Conservation (phyloP, 2,329 filamentous ascomycete genomes). For the Fusarium piperis region DNA sequence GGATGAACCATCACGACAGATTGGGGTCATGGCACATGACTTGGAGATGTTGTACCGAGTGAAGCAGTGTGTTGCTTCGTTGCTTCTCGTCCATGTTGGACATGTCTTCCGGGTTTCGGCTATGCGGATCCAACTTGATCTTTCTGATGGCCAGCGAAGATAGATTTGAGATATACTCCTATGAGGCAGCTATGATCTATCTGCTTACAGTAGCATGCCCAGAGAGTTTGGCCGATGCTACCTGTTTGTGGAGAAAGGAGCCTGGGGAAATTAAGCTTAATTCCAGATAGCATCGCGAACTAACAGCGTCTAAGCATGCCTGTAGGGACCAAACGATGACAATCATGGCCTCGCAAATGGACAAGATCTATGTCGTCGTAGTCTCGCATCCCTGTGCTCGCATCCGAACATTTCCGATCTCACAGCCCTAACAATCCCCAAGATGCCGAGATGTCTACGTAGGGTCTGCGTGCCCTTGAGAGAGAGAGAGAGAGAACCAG, state of each 20-base stretch:
- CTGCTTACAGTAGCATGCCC: not conserved
- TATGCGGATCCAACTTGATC: not conserved
- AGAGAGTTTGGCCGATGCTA: not conserved
- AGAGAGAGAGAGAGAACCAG: not conserved
- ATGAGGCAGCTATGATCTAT: no score
- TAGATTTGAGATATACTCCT: not conserved
- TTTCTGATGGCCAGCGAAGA: not conserved
- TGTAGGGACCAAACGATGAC: not conserved
- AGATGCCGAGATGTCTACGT: not conserved
- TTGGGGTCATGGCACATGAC: not conserved
- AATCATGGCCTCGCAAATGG: not conserved
- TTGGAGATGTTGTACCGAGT: not conserved
- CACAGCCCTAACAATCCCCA: not conserved
- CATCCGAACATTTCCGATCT: constrained; percentile 21
- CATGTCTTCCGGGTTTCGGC: not conserved
- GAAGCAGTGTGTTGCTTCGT: not conserved
- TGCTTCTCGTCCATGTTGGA: not conserved
- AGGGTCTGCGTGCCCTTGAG: not conserved
- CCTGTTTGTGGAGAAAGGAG: not conserved
- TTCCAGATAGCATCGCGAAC: not conserved
- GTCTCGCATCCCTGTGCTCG: not conserved
- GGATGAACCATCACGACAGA: constrained; percentile 13
- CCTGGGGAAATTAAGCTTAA: constrained; percentile 1
- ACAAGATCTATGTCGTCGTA: not conserved
- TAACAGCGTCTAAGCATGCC: not conserved